phyloP scores from a whole-genome alignment of 352 stramenopile species.

The Globisporangium megalacanthum region DNA sequence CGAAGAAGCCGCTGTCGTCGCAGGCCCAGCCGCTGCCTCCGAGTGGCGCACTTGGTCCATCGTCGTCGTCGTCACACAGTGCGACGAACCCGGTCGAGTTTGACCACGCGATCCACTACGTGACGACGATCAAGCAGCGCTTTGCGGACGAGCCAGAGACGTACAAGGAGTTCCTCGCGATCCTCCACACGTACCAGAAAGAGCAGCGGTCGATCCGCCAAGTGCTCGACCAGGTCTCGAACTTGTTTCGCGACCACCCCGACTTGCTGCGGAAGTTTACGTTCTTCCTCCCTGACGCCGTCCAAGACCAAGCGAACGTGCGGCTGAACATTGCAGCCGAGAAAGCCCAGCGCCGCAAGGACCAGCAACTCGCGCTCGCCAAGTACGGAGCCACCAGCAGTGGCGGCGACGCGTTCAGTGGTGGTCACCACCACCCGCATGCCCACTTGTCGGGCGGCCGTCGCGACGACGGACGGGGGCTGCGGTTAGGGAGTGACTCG shows the following conservation, averaged over 20 bases:
- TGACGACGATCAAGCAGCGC: constrained; percentile 98
- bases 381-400: constrained; percentile 25
- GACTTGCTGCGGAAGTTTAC: constrained; percentile 99
- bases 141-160: constrained; percentile 97
- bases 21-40: constrained; percentile 21
- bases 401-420: background rate
- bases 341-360: constrained; percentile 90
- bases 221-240: constrained; percentile 96
- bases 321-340: constrained; percentile 93
- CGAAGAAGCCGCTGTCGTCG: constrained; percentile 48
- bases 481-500: constrained; percentile 29
- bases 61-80: constrained; percentile 18
- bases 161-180: constrained; percentile 99
- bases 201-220: constrained; percentile 98
- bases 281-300: constrained; percentile 98
- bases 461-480: constrained; percentile 33
- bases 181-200: constrained; percentile 99
- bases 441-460: constrained; percentile 13
- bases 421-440: background rate
- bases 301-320: constrained; percentile 96
- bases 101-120: constrained; percentile 99
- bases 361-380: constrained; percentile 43
- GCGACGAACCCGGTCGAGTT: constrained; percentile 95
- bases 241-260: constrained; percentile 98
- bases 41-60: background rate